Evolutionary conservation across 352 stramenopile species (phyloP), one percentile per base, ranked within the genome.

Genomic region (Peronospora belbahrii): DNA sequence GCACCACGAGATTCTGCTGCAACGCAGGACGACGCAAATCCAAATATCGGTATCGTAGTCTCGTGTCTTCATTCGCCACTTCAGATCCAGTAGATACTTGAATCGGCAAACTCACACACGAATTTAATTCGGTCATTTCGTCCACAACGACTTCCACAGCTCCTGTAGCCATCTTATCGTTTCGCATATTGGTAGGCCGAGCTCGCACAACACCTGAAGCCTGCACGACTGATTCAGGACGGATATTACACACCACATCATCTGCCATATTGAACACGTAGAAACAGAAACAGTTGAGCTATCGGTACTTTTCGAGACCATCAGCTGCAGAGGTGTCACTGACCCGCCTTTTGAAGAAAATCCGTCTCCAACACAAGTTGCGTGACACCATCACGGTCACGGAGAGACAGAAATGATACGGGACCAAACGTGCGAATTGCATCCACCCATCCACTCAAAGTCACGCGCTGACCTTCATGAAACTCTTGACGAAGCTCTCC

Each of bases 371-470:
- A 62, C 35, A 89, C 76, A 14, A 95, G 61, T 58, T 95, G 83
- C 43, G 78, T 87, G 48, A 82, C 65, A 20, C 83, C 83, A 39
- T 84, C 64, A 33, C 78, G 76, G 43, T 95, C 83, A 40, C 83
- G 75, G 37, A 95, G 55, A 20, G 75, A 86, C 17, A 91, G 62
- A 56, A 95, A 95, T 5, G 73, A 79, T 24, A 93, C 81, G 13
- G 73, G 75, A 0, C 83, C 83, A 20, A 87, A 89, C 10, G 74
- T 62, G 10, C 79, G 78, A 10, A 89, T 62, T 14, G 78, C 70
- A 27, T 94, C 74, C 14, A 94, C 73, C 83, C 83, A 94, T 2
- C 83, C 83, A 49, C 70, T 85, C 9, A 91, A 60, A 33, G 69
- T 69, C 39, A 94, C 79, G 40, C 63, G 63, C 19, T 79, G 52